These are phyloP conservation scores for Zymoseptoria passerinii DNA, from an alignment of 2,329 filamentous ascomycete species.

Conservation along the genomic window DNA sequence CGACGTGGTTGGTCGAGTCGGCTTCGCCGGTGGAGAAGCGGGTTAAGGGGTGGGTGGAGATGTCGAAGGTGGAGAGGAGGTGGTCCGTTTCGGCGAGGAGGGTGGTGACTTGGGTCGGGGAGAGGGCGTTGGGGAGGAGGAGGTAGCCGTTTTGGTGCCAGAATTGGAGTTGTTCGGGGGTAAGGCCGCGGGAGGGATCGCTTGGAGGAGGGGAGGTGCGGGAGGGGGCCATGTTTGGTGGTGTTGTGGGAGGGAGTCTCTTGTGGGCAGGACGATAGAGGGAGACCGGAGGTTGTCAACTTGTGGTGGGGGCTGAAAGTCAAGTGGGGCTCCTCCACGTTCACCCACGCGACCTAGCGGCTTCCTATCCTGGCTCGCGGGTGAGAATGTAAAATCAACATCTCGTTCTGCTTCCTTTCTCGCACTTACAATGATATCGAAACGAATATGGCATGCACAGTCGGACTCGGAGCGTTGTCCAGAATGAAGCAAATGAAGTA, in stretches of 20 bases:
- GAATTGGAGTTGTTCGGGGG: slow-evolving; percentile 57
- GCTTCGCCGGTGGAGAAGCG: slow-evolving; percentile 84
- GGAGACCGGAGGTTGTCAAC: background rate
- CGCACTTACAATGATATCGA: background rate
- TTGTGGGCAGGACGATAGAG: too few species aligned
- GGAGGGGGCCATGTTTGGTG: slow-evolving; percentile 17
- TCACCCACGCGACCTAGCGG: background rate
- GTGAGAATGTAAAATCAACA: background rate
- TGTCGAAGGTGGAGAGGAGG: slow-evolving; percentile 65
- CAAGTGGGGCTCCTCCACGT: background rate
- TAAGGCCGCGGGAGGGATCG: slow-evolving; percentile 48
- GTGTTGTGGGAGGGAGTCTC: background rate
- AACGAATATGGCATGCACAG: background rate
- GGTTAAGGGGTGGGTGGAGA: slow-evolving; percentile 84
- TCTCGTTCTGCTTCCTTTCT: background rate
- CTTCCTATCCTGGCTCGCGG: background rate
- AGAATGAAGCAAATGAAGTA: background rate
- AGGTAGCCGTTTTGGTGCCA: slow-evolving; percentile 86
- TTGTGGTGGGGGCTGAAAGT: too few species aligned
- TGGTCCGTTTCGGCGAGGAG: slow-evolving; percentile 67
- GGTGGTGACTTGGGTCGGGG: slow-evolving; percentile 52
- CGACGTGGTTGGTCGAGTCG: slow-evolving; percentile 65
- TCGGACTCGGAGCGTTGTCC: background rate
- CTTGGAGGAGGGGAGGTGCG: slow-evolving; percentile 21
- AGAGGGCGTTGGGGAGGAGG: slow-evolving; percentile 70